Evolutionary conservation across 495 filamentous ascomycete species (phyloP).

Genomic region (Talaromyces borbonicus): DNA sequence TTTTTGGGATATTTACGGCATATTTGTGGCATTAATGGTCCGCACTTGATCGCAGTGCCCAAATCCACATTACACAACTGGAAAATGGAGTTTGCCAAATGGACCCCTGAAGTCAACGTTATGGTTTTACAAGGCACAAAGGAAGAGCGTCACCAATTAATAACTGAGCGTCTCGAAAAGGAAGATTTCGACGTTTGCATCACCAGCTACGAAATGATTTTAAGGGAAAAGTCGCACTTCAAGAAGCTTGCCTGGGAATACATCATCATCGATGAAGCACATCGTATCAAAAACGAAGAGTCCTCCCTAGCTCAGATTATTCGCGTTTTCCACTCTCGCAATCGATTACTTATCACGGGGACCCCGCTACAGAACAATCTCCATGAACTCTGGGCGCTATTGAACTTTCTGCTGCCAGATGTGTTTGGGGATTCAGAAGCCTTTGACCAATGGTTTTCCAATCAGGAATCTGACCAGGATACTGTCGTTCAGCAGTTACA

Average conservation of each 20-base stretch:
- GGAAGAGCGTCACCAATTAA: conserved; percentile 79
- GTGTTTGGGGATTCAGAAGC: conserved; percentile 96
- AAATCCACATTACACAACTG: conserved; percentile 99
- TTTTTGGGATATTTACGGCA: conserved; percentile 93
- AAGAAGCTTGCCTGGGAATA: conserved; percentile 99
- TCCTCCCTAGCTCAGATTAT: conserved; percentile 96
- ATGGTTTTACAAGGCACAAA: conserved; percentile 93
- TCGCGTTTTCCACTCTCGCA: conserved; percentile 91
- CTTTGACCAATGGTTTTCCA: conserved; percentile 98
- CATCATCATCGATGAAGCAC: conserved; percentile 98
- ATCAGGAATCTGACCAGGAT: conserved; percentile 81
- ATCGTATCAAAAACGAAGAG: conserved; percentile 99
- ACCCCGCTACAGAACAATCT: conserved; percentile 98
- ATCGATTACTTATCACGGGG: conserved; percentile 91
- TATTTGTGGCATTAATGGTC: conserved; percentile 75
- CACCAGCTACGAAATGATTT: conserved; percentile 94
- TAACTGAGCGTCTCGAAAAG: conserved; percentile 80
- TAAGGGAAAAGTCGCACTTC: conserved; percentile 87
- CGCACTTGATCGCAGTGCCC: conserved; percentile 89
- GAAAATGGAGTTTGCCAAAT: conserved; percentile 85
- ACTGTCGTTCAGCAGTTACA: conserved; percentile 96
- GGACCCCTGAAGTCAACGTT: conserved; percentile 94
- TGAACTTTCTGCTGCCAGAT: conserved; percentile 95
- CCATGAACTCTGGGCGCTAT: conserved; percentile 96
- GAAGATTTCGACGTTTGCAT: conserved; percentile 92